Evolutionary conservation across 345 rosid genomes (phyloP).

Genomic region (Pseudoturritis turrita): DNA sequence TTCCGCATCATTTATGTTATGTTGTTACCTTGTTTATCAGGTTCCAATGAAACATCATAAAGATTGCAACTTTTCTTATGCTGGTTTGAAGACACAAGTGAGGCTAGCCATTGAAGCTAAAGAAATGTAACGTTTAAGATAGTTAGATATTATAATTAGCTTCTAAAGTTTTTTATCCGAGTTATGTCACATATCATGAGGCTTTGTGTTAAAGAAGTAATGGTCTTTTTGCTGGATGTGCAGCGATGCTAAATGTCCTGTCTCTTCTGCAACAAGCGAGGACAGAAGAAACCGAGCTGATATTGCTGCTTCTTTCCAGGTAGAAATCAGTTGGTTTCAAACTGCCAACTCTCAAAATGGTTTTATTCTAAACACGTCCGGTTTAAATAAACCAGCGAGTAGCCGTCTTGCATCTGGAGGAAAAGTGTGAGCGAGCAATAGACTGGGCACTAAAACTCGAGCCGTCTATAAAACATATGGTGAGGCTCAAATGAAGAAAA

Average conservation of each 20-base stretch:
- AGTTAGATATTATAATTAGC: neutral
- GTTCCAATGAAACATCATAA: constrained; percentile 86
- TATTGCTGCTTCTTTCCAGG: constrained; percentile 98
- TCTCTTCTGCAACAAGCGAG: constrained; percentile 59
- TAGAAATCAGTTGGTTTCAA: constrained; percentile 16
- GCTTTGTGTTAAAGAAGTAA: neutral
- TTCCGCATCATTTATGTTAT: neutral
- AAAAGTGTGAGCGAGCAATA: constrained; percentile 86
- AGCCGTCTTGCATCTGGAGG: constrained; percentile 92
- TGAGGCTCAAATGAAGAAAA: constrained; percentile 22
- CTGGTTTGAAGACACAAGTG: constrained; percentile 97
- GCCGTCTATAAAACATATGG: constrained; percentile 78
- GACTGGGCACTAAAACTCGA: constrained; percentile 86
- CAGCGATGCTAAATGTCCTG: constrained; percentile 63
- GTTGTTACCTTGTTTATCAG: constrained; percentile 34
- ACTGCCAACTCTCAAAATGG: no score
- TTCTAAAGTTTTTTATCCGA: constrained; percentile 11
- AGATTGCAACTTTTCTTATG: constrained; percentile 91
- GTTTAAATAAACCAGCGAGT: constrained; percentile 56
- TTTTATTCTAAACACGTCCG: neutral
- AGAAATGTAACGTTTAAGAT: constrained; percentile 54
- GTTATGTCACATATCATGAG: neutral
- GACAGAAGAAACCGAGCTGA: constrained; percentile 85
- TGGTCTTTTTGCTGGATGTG: constrained; percentile 20
- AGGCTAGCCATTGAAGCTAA: constrained; percentile 79